These are phyloP conservation scores for Kazachstania martiniae DNA, from an alignment of 805 yeast genomes.

Conservation along the genomic window DNA sequence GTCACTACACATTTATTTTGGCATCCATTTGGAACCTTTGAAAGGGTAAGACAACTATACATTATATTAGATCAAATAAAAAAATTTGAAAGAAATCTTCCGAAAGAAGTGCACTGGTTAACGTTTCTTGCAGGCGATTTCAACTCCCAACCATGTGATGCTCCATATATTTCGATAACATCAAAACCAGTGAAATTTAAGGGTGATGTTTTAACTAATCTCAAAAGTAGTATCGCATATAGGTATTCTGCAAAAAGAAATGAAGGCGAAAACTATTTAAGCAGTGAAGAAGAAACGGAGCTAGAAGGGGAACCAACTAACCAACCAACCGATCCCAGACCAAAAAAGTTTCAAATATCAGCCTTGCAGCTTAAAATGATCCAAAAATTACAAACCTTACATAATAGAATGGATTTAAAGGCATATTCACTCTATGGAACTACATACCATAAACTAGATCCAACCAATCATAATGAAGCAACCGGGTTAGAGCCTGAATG, in stretches of 20 bases:
- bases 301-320: conserved; percentile 35
- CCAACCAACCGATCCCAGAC: conserved; percentile 52
- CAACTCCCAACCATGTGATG: conserved; percentile 74
- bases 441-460: conserved; percentile 54
- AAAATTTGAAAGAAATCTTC: conserved; percentile 25
- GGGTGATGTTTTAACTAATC: conserved; percentile 39
- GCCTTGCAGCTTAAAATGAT: conserved; percentile 37
- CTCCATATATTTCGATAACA: conserved; percentile 68
- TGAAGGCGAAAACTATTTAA: conserved; percentile 30
- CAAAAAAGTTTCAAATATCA: conserved; percentile 37
- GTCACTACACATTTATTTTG: conserved; percentile 90
- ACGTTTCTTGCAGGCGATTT: conserved; percentile 77
- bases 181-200: conserved; percentile 47
- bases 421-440: conserved; percentile 65
- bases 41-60: conserved; percentile 74
- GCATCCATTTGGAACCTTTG: conserved; percentile 91
- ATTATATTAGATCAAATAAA: conserved; percentile 43
- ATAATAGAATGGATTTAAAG: conserved; percentile 42
- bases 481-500: conserved; percentile 65
- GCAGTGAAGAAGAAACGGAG: conserved; percentile 30
- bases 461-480: conserved; percentile 49
- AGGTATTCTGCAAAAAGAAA: conserved; percentile 38
- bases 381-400: conserved; percentile 38
- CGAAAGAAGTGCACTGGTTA: conserved; percentile 27
- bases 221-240: conserved; percentile 51